Conservation (phyloP, 805 yeast genomes). For the Priceomyces fermenticarens region DNA sequence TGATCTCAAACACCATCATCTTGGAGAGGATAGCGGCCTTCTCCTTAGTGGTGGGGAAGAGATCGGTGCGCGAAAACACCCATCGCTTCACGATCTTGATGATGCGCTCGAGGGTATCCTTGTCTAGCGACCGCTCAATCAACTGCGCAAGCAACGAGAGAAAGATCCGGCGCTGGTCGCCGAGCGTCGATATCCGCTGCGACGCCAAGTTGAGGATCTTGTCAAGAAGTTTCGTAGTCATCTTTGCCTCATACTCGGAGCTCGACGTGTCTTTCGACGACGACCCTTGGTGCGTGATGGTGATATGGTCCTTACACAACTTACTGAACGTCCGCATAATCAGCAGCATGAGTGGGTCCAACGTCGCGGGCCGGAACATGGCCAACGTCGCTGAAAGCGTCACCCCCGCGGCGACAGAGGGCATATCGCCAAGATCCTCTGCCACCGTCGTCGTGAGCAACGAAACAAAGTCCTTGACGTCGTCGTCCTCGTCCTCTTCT, state of each 20-base stretch:
- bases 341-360: constrained; percentile 72
- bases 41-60: constrained; percentile 93
- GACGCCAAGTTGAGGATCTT: constrained; percentile 76
- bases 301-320: constrained; percentile 81
- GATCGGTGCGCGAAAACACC: constrained; percentile 80
- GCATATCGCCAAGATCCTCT: constrained; percentile 72
- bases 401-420: constrained; percentile 84
- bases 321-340: constrained; percentile 87
- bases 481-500: constrained; percentile 50
- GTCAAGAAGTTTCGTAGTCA: constrained; percentile 73
- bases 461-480: constrained; percentile 58
- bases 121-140: constrained; percentile 84
- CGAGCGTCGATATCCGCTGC: constrained; percentile 77
- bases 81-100: constrained; percentile 78
- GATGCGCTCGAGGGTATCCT: constrained; percentile 68
- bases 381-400: constrained; percentile 81
- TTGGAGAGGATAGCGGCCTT: constrained; percentile 91
- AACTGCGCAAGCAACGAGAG: constrained; percentile 82
- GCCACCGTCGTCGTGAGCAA: constrained; percentile 66
- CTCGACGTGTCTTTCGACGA: constrained; percentile 30
- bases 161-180: constrained; percentile 90
- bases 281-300: constrained; percentile 52
- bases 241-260: constrained; percentile 70
- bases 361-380: constrained; percentile 63
- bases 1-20: constrained; percentile 87